phyloP scores from a whole-genome alignment of 805 yeast genomes.

The Yarrowia hollandica region DNA sequence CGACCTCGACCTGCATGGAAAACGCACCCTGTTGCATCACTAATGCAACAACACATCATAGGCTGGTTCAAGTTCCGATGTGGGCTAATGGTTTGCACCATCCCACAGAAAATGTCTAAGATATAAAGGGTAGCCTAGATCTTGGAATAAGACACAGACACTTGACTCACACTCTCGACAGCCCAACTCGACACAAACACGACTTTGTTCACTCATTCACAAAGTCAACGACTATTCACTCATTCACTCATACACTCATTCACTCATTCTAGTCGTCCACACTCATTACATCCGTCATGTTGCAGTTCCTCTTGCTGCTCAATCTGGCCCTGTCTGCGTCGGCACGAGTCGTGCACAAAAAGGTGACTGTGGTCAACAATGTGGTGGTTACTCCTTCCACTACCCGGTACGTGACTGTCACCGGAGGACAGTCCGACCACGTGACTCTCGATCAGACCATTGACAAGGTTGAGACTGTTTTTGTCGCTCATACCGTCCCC shows the following conservation, averaged over 20 bases:
- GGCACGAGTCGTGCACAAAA: constrained; percentile 16
- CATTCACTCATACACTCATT: background rate
- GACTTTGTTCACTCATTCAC: constrained; percentile 19
- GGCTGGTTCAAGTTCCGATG: background rate
- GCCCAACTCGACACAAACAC: background rate
- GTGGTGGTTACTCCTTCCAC: constrained; percentile 32
- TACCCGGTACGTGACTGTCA: constrained; percentile 31
- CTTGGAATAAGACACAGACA: background rate
- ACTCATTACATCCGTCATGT: background rate
- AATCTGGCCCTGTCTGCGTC: constrained; percentile 26
- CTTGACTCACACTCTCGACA: background rate
- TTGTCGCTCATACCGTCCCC: constrained; percentile 39
- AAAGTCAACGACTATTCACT: constrained; percentile 9
- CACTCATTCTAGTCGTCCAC: background rate
- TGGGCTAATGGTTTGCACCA: too few species aligned
- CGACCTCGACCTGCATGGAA: background rate
- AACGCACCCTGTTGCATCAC: too few species aligned
- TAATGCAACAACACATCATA: too few species aligned
- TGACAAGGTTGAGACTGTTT: constrained; percentile 38
- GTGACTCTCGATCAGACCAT: constrained; percentile 34
- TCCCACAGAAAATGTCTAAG: too few species aligned
- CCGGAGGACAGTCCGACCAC: constrained; percentile 30
- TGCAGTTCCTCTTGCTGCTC: constrained; percentile 22
- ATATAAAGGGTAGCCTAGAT: background rate
- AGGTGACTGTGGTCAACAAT: constrained; percentile 23